Evolutionary conservation across 768 basidiomycete species (phyloP), one percentile per base, ranked within the genome.

Genomic region (Bullera alba): DNA sequence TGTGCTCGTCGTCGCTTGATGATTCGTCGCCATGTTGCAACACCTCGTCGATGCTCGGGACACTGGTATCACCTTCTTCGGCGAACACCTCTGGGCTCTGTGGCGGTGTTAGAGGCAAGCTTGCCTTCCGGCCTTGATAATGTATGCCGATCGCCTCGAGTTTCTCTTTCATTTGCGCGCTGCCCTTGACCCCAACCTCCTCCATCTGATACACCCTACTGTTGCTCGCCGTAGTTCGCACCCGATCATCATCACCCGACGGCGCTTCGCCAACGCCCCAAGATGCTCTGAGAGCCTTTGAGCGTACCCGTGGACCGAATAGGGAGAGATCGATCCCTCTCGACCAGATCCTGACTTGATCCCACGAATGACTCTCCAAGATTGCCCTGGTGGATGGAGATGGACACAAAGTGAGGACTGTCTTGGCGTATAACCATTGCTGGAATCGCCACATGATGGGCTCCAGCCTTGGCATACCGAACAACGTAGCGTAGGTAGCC

Each of bases 401-500:
- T 0, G 76, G 76, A 51, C 76, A 76, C 17, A 74, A 70, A 0
- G 74, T 75, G 7, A 75, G 55, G 23, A 51, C 58, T 55, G 10
- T 61, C 63, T 72, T 73, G 28, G 59, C 60, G 42, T 70, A 72
- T 1, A 72, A 61, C 57, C 57, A 70, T 14, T 63, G 53, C 32
- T 71, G 65, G 50, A 65, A 69, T 15, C 59, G 56, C 76, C 76
- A 77, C 61, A 77, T 76, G 32, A 72, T 63, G 0, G 71, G 71
- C 23, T 74, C 73, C 6, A 76, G 60, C 72, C 72, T 74, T 0
- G 67, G 55, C 41, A 75, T 57, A 7, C 75, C 76, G 39, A 76
- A 77, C 0, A 76, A 60, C 0, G 72, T 72, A 0, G 76, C 75
- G 51, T 77, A 77, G 1, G 70, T 74, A 3, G 70, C 72, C 19